Evolutionary conservation across 805 yeast species (phyloP).

Genomic region (Metschnikowia aberdeeniae): DNA sequence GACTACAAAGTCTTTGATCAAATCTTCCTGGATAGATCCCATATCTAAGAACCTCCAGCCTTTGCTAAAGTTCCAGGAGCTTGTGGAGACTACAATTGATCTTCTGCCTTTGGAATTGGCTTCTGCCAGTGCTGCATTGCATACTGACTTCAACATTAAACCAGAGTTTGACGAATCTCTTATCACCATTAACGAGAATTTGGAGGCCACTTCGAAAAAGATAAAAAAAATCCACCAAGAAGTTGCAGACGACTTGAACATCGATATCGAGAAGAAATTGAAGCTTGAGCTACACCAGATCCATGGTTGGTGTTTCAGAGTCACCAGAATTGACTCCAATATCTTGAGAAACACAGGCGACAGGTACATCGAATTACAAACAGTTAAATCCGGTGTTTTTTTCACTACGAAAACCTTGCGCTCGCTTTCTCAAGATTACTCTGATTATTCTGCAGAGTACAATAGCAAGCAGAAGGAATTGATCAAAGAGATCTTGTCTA

Average conservation of each 20-base stretch:
- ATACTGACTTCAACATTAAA: constrained; percentile 76
- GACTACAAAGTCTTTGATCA: constrained; percentile 35
- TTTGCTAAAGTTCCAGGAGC: constrained; percentile 67
- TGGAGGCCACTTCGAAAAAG: constrained; percentile 50
- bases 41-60: constrained; percentile 47
- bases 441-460: constrained; percentile 60
- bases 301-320: constrained; percentile 93
- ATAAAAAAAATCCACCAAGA: constrained; percentile 59
- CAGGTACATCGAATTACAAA: constrained; percentile 73
- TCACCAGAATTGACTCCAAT: constrained; percentile 85
- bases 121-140: constrained; percentile 27
- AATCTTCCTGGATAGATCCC: constrained; percentile 55
- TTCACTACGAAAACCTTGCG: constrained; percentile 73
- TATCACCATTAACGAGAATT: constrained; percentile 51
- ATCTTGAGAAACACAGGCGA: constrained; percentile 59
- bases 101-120: constrained; percentile 67
- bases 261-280: constrained; percentile 83
- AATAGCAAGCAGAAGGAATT: constrained; percentile 70
- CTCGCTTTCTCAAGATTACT: constrained; percentile 55
- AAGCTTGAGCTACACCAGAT: constrained; percentile 83
- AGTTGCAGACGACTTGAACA: constrained; percentile 68
- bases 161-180: constrained; percentile 87
- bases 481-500: constrained; percentile 76
- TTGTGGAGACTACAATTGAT: constrained; percentile 91
- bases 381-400: constrained; percentile 92